Evolutionary conservation across 495 filamentous ascomycete species (phyloP).

Genomic region (Thozetella sp.): DNA sequence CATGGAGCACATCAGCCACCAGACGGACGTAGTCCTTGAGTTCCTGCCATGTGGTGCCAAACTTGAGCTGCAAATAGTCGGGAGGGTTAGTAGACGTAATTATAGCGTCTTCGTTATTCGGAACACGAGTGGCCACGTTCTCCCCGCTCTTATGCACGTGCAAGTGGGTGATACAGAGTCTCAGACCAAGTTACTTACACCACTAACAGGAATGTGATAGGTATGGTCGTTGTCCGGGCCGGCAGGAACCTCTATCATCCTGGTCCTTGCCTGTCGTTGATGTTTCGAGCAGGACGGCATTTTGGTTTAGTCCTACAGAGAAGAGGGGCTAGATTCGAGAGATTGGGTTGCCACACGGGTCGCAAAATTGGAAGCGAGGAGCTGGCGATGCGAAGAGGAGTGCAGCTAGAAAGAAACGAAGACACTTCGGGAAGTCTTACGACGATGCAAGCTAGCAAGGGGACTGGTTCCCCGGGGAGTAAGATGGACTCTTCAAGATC

Average conservation of each 20-base stretch:
- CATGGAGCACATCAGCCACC: constrained; percentile 17
- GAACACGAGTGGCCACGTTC: too few relatives aligned
- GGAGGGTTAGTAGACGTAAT: neutral
- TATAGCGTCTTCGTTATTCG: too few relatives aligned
- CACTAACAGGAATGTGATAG: neutral
- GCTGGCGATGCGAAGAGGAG: too few relatives aligned
- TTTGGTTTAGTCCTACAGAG: neutral
- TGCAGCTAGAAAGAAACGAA: too few relatives aligned
- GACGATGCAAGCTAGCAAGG: too few relatives aligned
- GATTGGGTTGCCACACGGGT: too few relatives aligned
- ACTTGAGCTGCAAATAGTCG: constrained; percentile 11
- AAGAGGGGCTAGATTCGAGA: neutral
- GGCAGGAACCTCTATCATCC: neutral
- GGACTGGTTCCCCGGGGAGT: too few relatives aligned
- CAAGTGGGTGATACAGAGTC: too few relatives aligned
- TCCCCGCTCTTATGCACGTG: too few relatives aligned
- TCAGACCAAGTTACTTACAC: constrained; percentile 1
- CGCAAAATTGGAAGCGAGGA: neutral
- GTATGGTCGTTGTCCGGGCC: neutral
- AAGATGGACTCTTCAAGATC: too few relatives aligned
- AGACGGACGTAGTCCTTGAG: constrained; percentile 15
- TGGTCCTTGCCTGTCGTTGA: neutral
- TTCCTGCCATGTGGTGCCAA: constrained; percentile 19
- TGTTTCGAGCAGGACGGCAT: neutral
- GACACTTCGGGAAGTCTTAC: too few relatives aligned